Evolutionary conservation across 1,284 basidiomycete species (phyloP), one percentile per base, ranked within the genome.

Genomic region (Tetrapyrgos nigripes): DNA sequence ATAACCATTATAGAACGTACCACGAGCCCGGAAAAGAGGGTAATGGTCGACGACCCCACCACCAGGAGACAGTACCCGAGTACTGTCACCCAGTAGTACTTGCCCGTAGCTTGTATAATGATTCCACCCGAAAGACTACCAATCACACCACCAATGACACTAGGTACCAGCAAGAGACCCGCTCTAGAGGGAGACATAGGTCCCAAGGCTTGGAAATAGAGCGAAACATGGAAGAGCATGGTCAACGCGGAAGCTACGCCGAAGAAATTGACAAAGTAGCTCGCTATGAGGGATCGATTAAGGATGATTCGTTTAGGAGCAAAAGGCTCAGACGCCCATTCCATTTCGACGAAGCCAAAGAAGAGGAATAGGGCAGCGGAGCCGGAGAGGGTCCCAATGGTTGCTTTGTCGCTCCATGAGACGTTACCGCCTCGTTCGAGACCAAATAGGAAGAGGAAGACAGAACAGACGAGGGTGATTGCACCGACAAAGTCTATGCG

Each of bases 401-500:
- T 80, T 23, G 71, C 61, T 6, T 43, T 59, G 65, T 83, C 81
- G 21, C 54, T 59, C 86, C 85, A 88, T 1, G 85, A 73, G 17
- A 83, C 65, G 66, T 87, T 86, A 1, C 85, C 84, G 4, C 84
- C 85, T 19, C 80, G 74, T 60, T 88, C 85, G 19, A 88, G 73
- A 1, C 78, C 83, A 50, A 85, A 73, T 26, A 89, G 80, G 5
- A 89, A 76, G 60, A 76, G 73, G 70, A 85, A 83, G 31, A 86
- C 74, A 27, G 81, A 72, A 19, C 79, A 55, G 23, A 88, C 76
- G 46, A 88, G 81, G 8, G 78, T 73, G 44, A 79, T 49, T 1
- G 86, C 83, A 19, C 86, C 86, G 1, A 71, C 71, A 62, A 87
- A 87, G 71, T 89, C 86, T 50, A 89, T 74, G 14, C 86, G 80